Percentiles rank a stretch among this genome's conserved stretches.
phyloP scores from a whole-genome alignment of 2,329 filamentous ascomycete genomes.

The Xylaria arbuscula region DNA sequence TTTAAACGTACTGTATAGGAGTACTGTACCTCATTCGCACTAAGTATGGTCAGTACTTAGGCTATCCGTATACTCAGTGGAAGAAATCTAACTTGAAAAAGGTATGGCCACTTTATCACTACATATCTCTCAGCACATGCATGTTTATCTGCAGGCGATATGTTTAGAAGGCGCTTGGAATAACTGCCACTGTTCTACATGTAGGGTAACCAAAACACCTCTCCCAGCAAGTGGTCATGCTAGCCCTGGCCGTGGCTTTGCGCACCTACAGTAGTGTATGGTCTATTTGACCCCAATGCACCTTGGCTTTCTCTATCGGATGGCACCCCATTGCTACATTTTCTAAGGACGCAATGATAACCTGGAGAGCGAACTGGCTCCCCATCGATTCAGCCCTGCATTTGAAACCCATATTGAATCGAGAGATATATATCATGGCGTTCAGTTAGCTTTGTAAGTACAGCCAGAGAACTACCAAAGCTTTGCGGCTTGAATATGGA shows the following conservation, averaged over 20 bases:
- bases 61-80: background rate
- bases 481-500: background rate
- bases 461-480: background rate
- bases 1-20: too few relatives aligned
- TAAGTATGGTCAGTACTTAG: too few relatives aligned
- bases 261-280: conserved; percentile 17
- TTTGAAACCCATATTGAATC: too few relatives aligned
- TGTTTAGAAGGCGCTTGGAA: background rate
- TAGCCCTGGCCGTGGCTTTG: conserved; percentile 21
- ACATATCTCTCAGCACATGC: background rate
- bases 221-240: conserved; percentile 15
- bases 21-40: too few relatives aligned
- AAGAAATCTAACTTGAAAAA: background rate
- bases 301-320: conserved; percentile 15
- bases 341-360: background rate
- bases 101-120: conserved; percentile 2
- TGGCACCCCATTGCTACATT: conserved; percentile 10
- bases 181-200: background rate
- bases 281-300: conserved; percentile 19
- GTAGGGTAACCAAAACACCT: background rate
- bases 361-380: background rate
- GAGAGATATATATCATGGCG: background rate
- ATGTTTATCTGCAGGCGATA: background rate
- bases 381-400: background rate
- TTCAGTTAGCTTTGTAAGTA: background rate